These are phyloP conservation scores for Dictyostelium discoideum DNA, from an alignment of 78 protist genomes.

Conservation along the genomic window DNA sequence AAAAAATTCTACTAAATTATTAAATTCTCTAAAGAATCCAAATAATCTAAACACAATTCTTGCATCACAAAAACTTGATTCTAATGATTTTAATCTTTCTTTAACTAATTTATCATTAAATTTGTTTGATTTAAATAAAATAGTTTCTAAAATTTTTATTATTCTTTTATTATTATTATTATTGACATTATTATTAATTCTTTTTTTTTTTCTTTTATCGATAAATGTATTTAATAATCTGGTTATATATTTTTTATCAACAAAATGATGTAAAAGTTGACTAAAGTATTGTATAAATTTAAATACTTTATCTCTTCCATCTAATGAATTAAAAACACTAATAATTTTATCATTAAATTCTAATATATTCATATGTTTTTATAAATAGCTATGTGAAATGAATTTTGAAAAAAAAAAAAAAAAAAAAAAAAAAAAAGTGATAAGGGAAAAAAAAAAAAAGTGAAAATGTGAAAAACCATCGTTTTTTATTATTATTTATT, in stretches of 20 bases:
- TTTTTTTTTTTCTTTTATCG: neutral
- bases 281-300: slow-evolving; percentile 35
- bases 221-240: neutral
- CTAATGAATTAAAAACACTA: neutral
- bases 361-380: neutral
- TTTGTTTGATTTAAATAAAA: neutral
- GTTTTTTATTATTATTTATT: too few species aligned
- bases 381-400: neutral
- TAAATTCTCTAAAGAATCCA: slow-evolving; percentile 8
- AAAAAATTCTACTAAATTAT: neutral
- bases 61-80: slow-evolving; percentile 8
- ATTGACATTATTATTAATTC: neutral
- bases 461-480: too few species aligned
- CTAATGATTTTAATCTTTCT: slow-evolving; percentile 5
- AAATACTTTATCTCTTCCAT: slow-evolving; percentile 52
- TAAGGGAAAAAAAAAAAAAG: too few species aligned
- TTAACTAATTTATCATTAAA: neutral
- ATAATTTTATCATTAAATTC: slow-evolving; percentile 24
- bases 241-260: neutral
- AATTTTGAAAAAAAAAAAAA: too few species aligned
- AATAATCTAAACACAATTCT: slow-evolving; percentile 11
- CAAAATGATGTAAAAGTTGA: neutral
- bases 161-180: neutral
- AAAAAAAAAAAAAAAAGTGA: neutral
- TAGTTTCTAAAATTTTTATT: neutral